phyloP scores from a whole-genome alignment of 305 asterid species.

The Plantago lanceolata region DNA sequence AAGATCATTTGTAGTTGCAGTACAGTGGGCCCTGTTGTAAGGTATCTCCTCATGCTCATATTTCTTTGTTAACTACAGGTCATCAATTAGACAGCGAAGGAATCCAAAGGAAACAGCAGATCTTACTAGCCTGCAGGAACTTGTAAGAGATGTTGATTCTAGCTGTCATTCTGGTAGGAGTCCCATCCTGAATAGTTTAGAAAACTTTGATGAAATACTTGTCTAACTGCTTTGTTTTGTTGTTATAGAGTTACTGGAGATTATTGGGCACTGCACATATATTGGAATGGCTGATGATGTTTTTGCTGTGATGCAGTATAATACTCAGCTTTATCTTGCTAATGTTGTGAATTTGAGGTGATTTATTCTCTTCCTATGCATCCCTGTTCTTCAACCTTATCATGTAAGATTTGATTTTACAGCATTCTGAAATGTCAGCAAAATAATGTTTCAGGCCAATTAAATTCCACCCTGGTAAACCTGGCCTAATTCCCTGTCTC shows the following conservation, averaged over 20 bases:
- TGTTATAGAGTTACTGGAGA: constrained; percentile 69
- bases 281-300: constrained; percentile 94
- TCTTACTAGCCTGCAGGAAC: constrained; percentile 87
- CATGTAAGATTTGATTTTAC: neutral
- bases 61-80: constrained; percentile 39
- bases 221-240: constrained; percentile 20
- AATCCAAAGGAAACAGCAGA: constrained; percentile 88
- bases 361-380: constrained; percentile 16
- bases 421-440: neutral
- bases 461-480: neutral
- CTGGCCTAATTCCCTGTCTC: neutral
- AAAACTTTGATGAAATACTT: constrained; percentile 7
- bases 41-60: constrained; percentile 18
- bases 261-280: constrained; percentile 78
- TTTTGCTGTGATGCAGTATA: constrained; percentile 79
- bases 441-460: constrained; percentile 2
- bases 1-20: constrained; percentile 7
- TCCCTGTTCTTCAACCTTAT: neutral
- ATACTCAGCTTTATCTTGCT: constrained; percentile 85
- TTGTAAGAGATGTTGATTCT: constrained; percentile 60
- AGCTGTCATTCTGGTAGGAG: constrained; percentile 64
- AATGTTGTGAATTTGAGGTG: constrained; percentile 88
- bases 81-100: constrained; percentile 81
- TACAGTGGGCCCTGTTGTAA: constrained; percentile 19
- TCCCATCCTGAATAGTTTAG: constrained; percentile 21